Conservation (phyloP, 257 asterid genomes). For the Vinca minor region DNA sequence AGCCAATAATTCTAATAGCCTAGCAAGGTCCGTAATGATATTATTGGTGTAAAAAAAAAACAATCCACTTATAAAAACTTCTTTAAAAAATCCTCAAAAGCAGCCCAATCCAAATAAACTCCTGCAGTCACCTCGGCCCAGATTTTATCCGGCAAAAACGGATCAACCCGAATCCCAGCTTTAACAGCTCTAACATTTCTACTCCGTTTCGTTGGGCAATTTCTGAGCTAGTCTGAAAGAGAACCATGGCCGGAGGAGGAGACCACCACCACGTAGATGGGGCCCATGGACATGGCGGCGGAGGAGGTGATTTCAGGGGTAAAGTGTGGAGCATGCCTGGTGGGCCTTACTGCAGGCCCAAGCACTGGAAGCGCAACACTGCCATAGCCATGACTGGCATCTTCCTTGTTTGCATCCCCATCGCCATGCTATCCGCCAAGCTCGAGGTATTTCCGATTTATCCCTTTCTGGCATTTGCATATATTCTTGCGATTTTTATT, state of each 20-base stretch:
- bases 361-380: slow-evolving; percentile 95
- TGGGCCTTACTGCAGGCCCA: slow-evolving; percentile 92
- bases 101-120: too few species aligned
- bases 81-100: too few species aligned
- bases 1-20: too few species aligned
- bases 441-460: slow-evolving; percentile 55
- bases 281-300: slow-evolving; percentile 48
- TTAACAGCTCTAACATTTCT: too few species aligned
- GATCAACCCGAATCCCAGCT: too few species aligned
- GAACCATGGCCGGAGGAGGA: slow-evolving; percentile 91
- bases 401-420: slow-evolving; percentile 68
- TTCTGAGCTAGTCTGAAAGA: too few species aligned
- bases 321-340: slow-evolving; percentile 90
- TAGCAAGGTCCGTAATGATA: too few species aligned
- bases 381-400: slow-evolving; percentile 89
- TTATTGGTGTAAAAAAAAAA: too few species aligned
- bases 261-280: slow-evolving; percentile 24
- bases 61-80: too few species aligned
- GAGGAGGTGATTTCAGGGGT: slow-evolving; percentile 68
- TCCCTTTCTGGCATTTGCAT: neutral
- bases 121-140: too few species aligned
- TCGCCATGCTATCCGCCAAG: slow-evolving; percentile 80
- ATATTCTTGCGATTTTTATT: neutral
- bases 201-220: too few species aligned
- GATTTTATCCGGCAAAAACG: too few species aligned